phyloP scores from a whole-genome alignment of 305 asterid genomes.

The Fraxinus paxiana region DNA sequence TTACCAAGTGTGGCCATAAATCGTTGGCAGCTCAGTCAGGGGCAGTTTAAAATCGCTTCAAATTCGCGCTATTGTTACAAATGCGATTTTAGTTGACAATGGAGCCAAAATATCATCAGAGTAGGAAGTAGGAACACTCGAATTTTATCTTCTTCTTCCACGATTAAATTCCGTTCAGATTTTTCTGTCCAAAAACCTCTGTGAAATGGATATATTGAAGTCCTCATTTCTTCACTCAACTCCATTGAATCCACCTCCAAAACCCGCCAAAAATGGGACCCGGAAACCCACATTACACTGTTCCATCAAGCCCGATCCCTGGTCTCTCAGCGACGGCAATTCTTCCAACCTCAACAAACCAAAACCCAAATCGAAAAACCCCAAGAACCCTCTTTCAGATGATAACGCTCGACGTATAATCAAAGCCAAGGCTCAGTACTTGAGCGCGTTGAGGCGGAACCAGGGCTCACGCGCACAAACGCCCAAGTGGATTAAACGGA shows the following conservation, averaged over 20 bases:
- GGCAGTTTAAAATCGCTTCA: neutral
- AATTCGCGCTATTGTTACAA: neutral
- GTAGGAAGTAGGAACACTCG: constrained; percentile 17
- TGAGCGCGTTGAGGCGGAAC: constrained; percentile 71
- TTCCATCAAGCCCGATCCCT: constrained; percentile 73
- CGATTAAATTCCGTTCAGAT: neutral
- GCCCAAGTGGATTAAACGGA: constrained; percentile 80
- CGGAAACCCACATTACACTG: constrained; percentile 31
- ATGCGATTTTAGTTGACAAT: constrained; percentile 18
- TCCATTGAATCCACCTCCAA: constrained; percentile 27
- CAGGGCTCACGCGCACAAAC: constrained; percentile 87
- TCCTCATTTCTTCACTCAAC: constrained; percentile 53
- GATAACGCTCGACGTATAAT: constrained; percentile 91
- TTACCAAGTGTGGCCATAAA: neutral
- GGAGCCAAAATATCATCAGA: constrained; percentile 22
- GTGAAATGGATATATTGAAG: constrained; percentile 61
- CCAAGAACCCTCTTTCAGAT: constrained; percentile 75
- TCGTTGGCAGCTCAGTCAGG: neutral
- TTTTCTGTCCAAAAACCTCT: constrained; percentile 2
- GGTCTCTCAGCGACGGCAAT: constrained; percentile 81
- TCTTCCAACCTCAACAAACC: constrained; percentile 43
- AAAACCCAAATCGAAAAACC: constrained; percentile 64
- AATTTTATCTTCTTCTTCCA: neutral
- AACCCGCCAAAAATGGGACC: constrained; percentile 18
- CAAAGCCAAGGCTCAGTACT: constrained; percentile 71